Conservation (phyloP, 345 rosid species). For the Theobroma cacao region DNA sequence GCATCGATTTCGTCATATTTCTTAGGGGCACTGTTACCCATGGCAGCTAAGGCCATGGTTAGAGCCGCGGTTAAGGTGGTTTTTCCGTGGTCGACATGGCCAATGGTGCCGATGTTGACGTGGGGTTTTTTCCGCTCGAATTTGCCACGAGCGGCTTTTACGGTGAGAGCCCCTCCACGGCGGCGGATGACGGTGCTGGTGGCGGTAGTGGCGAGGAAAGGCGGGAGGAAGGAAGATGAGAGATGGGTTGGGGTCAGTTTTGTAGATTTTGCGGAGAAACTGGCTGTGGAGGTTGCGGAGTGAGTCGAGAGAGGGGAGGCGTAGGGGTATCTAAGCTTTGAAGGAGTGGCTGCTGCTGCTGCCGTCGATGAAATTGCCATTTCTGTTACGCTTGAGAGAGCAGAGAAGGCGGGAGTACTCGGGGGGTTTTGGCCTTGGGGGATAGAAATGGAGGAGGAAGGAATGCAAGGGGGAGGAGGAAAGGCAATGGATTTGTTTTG, state of each 20-base stretch:
- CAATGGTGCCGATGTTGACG: constrained; percentile 87
- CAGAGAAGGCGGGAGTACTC: not conserved
- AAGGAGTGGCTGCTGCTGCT: constrained; percentile 36
- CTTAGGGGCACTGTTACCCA: constrained; percentile 68
- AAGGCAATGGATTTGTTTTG: constrained; percentile 23
- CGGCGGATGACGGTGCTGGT: constrained; percentile 24
- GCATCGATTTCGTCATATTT: constrained; percentile 95
- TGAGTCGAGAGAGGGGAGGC: constrained; percentile 35
- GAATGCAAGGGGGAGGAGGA: not conserved
- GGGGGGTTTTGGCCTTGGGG: not conserved
- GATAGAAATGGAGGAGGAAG: not conserved
- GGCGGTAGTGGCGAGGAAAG: constrained; percentile 38
- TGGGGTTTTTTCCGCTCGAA: constrained; percentile 97
- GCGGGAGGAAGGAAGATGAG: constrained; percentile 60
- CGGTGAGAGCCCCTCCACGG: constrained; percentile 38
- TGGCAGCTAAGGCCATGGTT: constrained; percentile 84
- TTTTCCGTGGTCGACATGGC: constrained; percentile 97
- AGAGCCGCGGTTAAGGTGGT: constrained; percentile 87
- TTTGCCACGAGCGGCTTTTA: constrained; percentile 85
- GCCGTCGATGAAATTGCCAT: constrained; percentile 71
- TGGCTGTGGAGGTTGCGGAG: constrained; percentile 23
- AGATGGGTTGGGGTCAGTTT: constrained; percentile 42
- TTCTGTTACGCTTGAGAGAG: not conserved
- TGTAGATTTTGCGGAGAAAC: constrained; percentile 26
- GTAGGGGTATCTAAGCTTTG: constrained; percentile 41